These are phyloP conservation scores for Hemisphaericaspora nanyangensis DNA, from an alignment of 805 yeast genomes.

Conservation along the genomic window DNA sequence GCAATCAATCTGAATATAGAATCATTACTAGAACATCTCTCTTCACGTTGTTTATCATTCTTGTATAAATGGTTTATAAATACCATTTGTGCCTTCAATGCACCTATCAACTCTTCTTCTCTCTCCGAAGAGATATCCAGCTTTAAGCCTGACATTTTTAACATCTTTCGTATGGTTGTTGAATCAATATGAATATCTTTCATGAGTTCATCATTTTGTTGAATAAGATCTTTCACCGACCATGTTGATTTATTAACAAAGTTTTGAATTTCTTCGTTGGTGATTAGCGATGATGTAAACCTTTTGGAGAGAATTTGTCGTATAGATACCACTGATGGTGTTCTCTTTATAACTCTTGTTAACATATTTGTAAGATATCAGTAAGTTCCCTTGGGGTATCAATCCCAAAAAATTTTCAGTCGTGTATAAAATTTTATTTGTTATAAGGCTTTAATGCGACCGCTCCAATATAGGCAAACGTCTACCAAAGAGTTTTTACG, in stretches of 20 bases:
- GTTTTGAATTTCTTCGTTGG: slow-evolving; percentile 7
- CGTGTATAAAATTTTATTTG: no score
- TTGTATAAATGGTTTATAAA: slow-evolving; percentile 32
- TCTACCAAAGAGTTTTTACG: no score
- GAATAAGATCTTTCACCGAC: slow-evolving; percentile 16
- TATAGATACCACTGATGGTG: no score
- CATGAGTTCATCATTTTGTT: slow-evolving; percentile 2
- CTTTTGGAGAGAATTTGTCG: no score
- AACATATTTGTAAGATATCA: no score
- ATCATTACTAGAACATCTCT: slow-evolving; percentile 12
- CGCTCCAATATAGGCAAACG: no score
- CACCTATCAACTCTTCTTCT: slow-evolving; percentile 16
- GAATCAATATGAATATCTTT: slow-evolving; percentile 12
- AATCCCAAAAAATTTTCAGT: no score
- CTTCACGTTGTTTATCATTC: slow-evolving; percentile 8
- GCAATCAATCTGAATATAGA: slow-evolving; percentile 30
- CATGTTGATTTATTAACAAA: slow-evolving; percentile 12
- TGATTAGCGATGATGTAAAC: no score
- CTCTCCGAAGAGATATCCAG: slow-evolving; percentile 16
- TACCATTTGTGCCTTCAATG: slow-evolving; percentile 33
- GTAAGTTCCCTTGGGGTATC: no score
- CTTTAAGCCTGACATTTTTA: slow-evolving; percentile 32
- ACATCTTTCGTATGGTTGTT: slow-evolving; percentile 18
- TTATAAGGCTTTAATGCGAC: no score
- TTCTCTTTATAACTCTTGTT: no score